Conservation (phyloP, 257 asterid species). For the Solanum bulbocastanum region DNA sequence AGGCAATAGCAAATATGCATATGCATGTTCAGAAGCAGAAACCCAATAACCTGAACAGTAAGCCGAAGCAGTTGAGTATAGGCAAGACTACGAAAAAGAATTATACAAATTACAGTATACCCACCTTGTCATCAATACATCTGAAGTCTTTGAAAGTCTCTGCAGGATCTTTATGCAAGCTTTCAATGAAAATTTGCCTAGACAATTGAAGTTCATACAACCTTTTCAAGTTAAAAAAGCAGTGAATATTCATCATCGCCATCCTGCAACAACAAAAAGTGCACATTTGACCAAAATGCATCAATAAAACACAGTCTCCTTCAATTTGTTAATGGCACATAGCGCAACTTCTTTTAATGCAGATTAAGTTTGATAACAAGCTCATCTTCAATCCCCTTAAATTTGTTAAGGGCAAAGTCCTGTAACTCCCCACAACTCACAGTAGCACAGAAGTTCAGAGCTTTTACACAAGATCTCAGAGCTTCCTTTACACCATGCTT, state of each 20-base stretch:
- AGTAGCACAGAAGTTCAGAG: too few relatives aligned
- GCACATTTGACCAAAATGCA: too few relatives aligned
- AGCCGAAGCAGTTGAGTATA: constrained; percentile 9
- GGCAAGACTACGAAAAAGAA: constrained; percentile 6
- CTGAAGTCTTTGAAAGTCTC: constrained; percentile 55
- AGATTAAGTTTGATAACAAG: constrained; percentile 53
- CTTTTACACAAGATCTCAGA: too few relatives aligned
- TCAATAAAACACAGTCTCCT: too few relatives aligned
- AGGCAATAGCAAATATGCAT: constrained; percentile 78
- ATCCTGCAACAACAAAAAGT: constrained; percentile 44
- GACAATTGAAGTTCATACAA: constrained; percentile 9
- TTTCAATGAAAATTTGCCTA: constrained; percentile 47
- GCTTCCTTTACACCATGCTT: constrained; percentile 40
- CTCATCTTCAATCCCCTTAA: constrained; percentile 73
- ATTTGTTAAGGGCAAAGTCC: constrained; percentile 62
- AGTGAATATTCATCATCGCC: constrained; percentile 87
- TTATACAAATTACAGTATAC: constrained; percentile 1
- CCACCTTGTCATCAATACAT: constrained; percentile 73
- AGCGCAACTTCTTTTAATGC: constrained; percentile 55
- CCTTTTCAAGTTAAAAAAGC: not conserved
- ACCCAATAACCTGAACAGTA: too few relatives aligned
- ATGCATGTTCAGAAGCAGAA: constrained; percentile 40
- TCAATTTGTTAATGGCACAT: too few relatives aligned
- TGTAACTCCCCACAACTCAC: constrained; percentile 9
- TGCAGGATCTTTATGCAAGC: constrained; percentile 51